phyloP scores from a whole-genome alignment of 2,329 filamentous ascomycete species.

The Colletotrichum sp. region DNA sequence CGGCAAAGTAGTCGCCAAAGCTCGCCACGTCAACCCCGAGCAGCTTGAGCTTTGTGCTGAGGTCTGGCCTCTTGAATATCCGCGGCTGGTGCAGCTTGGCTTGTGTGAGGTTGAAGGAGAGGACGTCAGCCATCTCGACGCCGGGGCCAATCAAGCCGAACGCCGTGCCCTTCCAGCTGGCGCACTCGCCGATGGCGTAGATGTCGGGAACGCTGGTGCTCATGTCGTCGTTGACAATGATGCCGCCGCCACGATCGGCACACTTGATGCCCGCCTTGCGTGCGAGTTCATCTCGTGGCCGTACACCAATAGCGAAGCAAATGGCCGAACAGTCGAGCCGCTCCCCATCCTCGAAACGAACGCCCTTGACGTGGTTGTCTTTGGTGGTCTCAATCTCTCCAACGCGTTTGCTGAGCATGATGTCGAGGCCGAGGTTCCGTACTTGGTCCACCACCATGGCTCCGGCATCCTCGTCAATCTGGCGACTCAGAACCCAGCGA shows the following conservation, averaged over 20 bases:
- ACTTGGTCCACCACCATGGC: constrained; percentile 84
- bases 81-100: constrained; percentile 73
- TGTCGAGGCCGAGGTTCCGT: constrained; percentile 76
- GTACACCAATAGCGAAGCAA: constrained; percentile 90
- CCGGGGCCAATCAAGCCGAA: constrained; percentile 90
- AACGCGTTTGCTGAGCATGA: constrained; percentile 79
- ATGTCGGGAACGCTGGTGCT: constrained; percentile 74
- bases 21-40: constrained; percentile 90
- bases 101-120: constrained; percentile 90
- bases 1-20: constrained; percentile 93
- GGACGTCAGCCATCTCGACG: constrained; percentile 90
- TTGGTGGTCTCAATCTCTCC: constrained; percentile 72
- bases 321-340: constrained; percentile 79
- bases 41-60: constrained; percentile 91
- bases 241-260: constrained; percentile 75
- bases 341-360: constrained; percentile 83
- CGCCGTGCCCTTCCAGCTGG: constrained; percentile 85
- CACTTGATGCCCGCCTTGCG: constrained; percentile 72
- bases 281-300: constrained; percentile 80
- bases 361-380: constrained; percentile 71
- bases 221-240: constrained; percentile 71
- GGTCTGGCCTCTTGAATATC: constrained; percentile 79
- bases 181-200: constrained; percentile 90
- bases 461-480: constrained; percentile 83
- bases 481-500: constrained; percentile 80